Conservation (phyloP, 2,329 filamentous ascomycete genomes). For the Drechslera avenae region DNA sequence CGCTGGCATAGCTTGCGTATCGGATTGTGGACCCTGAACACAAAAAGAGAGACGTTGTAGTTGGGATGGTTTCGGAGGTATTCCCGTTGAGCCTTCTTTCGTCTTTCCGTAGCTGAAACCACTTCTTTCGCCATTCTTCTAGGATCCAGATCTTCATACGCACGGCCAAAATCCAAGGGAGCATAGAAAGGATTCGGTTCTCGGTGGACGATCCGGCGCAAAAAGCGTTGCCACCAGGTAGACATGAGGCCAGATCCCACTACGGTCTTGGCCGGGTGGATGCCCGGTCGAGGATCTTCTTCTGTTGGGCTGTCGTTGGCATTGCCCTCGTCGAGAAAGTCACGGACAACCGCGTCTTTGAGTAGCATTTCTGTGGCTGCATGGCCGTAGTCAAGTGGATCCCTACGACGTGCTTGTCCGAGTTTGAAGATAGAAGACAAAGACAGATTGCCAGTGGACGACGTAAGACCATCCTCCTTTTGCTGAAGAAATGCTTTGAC, state of each 20-base stretch:
- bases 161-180: conserved; percentile 70
- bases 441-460: conserved; percentile 71
- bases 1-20: conserved; percentile 83
- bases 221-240: conserved; percentile 65
- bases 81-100: conserved; percentile 87
- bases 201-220: conserved; percentile 62
- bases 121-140: conserved; percentile 89
- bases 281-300: conserved; percentile 42
- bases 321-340: conserved; percentile 83
- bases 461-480: conserved; percentile 76
- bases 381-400: conserved; percentile 89
- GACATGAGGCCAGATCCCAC: conserved; percentile 65
- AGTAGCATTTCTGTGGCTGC: conserved; percentile 95
- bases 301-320: conserved; percentile 29
- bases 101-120: conserved; percentile 78
- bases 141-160: conserved; percentile 81
- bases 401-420: conserved; percentile 67
- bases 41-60: conserved; percentile 90
- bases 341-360: conserved; percentile 92
- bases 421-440: conserved; percentile 68
- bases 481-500: conserved; percentile 93
- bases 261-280: conserved; percentile 48
- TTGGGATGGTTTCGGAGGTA: conserved; percentile 84
- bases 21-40: conserved; percentile 79
- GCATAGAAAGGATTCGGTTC: conserved; percentile 97